phyloP scores from a whole-genome alignment of 106 monocot species.

The Alisma plantagoaquatica region DNA sequence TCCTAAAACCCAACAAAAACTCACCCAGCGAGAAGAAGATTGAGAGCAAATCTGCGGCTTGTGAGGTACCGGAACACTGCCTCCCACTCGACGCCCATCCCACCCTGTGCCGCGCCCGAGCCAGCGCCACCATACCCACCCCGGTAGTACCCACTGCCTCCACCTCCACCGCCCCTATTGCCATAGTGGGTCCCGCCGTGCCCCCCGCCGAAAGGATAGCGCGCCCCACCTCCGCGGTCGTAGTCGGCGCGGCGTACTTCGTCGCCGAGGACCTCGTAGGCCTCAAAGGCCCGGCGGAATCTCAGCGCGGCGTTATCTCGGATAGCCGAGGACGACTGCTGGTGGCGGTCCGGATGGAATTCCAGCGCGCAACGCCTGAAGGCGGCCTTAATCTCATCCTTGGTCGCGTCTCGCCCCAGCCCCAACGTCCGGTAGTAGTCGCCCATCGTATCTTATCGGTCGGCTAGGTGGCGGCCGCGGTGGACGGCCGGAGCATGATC shows the following conservation, averaged over 20 bases:
- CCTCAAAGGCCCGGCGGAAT: slow-evolving; percentile 62
- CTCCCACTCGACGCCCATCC: slow-evolving; percentile 29
- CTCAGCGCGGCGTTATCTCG: slow-evolving; percentile 27
- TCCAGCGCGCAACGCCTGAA: slow-evolving; percentile 60
- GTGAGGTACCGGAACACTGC: slow-evolving; percentile 34
- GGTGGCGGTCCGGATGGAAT: slow-evolving; percentile 79
- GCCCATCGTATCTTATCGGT: too few species aligned
- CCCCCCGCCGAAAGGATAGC: slow-evolving; percentile 2
- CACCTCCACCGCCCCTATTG: slow-evolving; percentile 3
- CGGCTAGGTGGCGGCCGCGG: too few species aligned
- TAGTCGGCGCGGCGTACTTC: slow-evolving; percentile 46
- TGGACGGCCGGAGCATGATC: too few species aligned
- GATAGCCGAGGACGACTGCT: slow-evolving; percentile 29
- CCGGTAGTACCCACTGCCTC: slow-evolving; percentile 6
- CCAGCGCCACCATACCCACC: slow-evolving; percentile 11
- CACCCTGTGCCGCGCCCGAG: background rate
- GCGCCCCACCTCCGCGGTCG: slow-evolving; percentile 14
- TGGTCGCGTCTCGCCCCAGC: slow-evolving; percentile 35
- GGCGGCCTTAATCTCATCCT: slow-evolving; percentile 79
- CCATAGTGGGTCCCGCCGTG: background rate
- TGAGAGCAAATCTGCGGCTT: slow-evolving; percentile 42
- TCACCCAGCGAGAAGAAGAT: slow-evolving; percentile 56
- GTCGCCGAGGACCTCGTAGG: slow-evolving; percentile 69
- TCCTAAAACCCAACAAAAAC: too few species aligned
- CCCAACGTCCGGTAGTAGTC: slow-evolving; percentile 72